Percentiles rank a stretch among this genome's conserved stretches.
These are phyloP conservation scores for Neurospora tetrasperma DNA, from an alignment of 495 filamentous ascomycete genomes.

Conservation along the genomic window DNA sequence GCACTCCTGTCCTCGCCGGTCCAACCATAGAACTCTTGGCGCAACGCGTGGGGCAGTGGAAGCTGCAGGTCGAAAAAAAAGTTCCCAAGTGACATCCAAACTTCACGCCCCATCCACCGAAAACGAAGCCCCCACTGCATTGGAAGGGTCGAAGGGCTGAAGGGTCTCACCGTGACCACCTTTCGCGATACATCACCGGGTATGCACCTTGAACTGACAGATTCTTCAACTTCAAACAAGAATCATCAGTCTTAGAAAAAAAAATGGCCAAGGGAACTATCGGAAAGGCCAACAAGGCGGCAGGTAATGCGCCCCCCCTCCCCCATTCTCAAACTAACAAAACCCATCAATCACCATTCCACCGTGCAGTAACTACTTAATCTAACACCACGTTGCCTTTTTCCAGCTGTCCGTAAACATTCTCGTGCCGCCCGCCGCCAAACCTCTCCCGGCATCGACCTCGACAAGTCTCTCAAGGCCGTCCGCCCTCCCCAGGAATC, in stretches of 20 bases:
- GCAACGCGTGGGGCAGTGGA: neutral
- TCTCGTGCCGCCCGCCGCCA: conserved; percentile 67
- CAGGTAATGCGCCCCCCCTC: conserved; percentile 13
- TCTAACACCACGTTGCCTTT: neutral
- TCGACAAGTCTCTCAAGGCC: conserved; percentile 64
- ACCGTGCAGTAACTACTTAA: neutral
- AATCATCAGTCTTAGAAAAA: neutral
- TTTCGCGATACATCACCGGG: neutral
- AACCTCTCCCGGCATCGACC: conserved; percentile 58
- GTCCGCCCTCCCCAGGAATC: conserved; percentile 45
- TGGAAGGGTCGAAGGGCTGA: neutral
- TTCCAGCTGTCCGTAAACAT: conserved; percentile 39
- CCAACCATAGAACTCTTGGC: neutral
- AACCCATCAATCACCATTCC: neutral
- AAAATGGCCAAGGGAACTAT: conserved; percentile 34
- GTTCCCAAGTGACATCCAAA: neutral
- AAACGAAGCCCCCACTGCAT: neutral
- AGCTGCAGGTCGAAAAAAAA: neutral
- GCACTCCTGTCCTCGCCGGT: neutral
- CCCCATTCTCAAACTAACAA: neutral
- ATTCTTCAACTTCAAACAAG: conserved; percentile 1
- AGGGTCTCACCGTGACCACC: neutral
- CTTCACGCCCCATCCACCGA: neutral
- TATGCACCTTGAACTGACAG: neutral
- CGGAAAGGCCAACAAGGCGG: conserved; percentile 25